Conservation (phyloP, 495 filamentous ascomycete genomes). For the Penicillium coprophilum region DNA sequence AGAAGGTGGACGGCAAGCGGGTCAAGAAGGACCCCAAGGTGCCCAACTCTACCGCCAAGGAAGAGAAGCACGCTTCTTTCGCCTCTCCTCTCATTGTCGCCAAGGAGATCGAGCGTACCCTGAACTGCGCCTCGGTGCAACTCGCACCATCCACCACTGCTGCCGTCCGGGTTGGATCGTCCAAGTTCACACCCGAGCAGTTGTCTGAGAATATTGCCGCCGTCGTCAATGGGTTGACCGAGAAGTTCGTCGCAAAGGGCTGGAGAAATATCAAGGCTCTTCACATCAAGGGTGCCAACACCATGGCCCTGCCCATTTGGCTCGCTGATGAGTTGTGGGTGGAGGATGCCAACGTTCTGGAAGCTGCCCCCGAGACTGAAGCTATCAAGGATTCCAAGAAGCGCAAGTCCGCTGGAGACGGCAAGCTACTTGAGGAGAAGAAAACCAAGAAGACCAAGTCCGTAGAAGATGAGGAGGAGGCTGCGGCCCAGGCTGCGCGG, state of each 20-base stretch:
- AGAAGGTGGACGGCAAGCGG: constrained; percentile 67
- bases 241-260: constrained; percentile 75
- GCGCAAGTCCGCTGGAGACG: constrained; percentile 55
- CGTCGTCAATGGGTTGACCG: constrained; percentile 64
- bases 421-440: constrained; percentile 60
- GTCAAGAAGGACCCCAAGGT: constrained; percentile 52
- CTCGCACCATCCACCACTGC: constrained; percentile 64
- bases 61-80: constrained; percentile 41
- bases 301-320: constrained; percentile 87
- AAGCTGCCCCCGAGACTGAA: constrained; percentile 49
- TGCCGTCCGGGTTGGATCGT: constrained; percentile 69
- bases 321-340: constrained; percentile 87
- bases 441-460: constrained; percentile 51
- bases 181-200: constrained; percentile 69
- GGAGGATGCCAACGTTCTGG: constrained; percentile 75
- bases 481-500: constrained; percentile 52
- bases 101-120: constrained; percentile 67
- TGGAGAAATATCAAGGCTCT: constrained; percentile 81
- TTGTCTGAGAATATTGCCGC: constrained; percentile 75
- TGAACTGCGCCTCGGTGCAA: constrained; percentile 70
- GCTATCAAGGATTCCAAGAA: constrained; percentile 63
- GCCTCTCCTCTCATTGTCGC: constrained; percentile 57
- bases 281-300: constrained; percentile 85
- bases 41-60: constrained; percentile 26
- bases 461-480: constrained; percentile 48